Base-by-base conservation (phyloP, 345 rosid species). In the Gossypium thurberi region DNA sequence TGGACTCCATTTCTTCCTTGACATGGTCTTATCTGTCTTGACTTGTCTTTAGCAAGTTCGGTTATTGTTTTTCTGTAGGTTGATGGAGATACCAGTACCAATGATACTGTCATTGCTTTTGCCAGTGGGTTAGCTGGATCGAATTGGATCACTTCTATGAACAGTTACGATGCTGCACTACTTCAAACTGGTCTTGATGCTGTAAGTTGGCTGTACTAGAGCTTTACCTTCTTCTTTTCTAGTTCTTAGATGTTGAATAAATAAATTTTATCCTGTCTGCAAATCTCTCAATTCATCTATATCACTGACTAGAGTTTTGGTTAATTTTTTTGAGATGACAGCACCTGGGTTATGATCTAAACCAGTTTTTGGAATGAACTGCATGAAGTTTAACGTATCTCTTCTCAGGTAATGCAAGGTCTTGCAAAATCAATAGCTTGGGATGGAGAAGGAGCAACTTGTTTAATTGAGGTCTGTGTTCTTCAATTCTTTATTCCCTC, bases 361-460 rank as follows among this genome's bases (percentile, higher is more conserved):
- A 10, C 6, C 52, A 44, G 43, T 48, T 28, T 43, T 62, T 71
- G 44, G 20, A 46, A 52, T 73, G 52, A 58, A 56, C 60, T 69
- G 8, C 53, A 28, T 13, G 56, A 9, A 43, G 26, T 76, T 58
- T 14, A 1, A 62, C 61, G 52, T 40, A 17, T 9, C 60, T 55
- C 66, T 68, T 74, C 40, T 50, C 84, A 94, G 98, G 98, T 94
- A 69, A 94, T 90, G 99, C 97, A 94, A 88, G 95, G 97, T 75
- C 97, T 92, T 65, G 99, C 99, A 21, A 94, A 92, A 83, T 92
- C 99, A 81, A 84, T 92, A 76, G 98, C 99, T 78, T 95, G 97
- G 99, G 99, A 94, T 87, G 99, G 99, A 66, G 99, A 92, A 81
- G 99, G 98, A 63, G 97, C 99, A 53, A 92, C 99, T 2, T 95